phyloP scores from a whole-genome alignment of 331 rosid genomes.

The Stylosanthes scabra region DNA sequence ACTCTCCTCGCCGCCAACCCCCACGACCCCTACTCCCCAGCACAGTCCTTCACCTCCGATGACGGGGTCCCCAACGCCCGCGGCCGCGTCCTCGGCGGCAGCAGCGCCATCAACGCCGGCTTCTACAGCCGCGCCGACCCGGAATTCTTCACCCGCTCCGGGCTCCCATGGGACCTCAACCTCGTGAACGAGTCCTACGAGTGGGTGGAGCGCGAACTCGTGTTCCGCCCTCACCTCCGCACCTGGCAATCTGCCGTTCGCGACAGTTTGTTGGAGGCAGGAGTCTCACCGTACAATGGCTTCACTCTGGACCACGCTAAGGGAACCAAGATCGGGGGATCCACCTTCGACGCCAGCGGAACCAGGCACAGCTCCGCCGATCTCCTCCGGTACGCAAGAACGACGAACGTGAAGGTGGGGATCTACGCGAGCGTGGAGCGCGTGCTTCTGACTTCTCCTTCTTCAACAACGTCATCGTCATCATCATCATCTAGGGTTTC shows the following conservation, averaged over 20 bases:
- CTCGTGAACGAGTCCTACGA: constrained; percentile 77
- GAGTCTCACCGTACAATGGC: constrained; percentile 82
- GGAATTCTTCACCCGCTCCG: constrained; percentile 55
- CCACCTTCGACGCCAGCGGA: constrained; percentile 75
- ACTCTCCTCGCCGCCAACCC: constrained; percentile 39
- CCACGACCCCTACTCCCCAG: constrained; percentile 63
- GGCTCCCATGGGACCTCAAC: constrained; percentile 57
- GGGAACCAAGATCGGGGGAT: constrained; percentile 90
- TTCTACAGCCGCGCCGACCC: constrained; percentile 85
- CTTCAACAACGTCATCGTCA: not conserved
- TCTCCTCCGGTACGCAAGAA: constrained; percentile 55
- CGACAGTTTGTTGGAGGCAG: constrained; percentile 77
- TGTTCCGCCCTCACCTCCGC: constrained; percentile 64
- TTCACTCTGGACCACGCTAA: constrained; percentile 64
- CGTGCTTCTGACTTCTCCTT: constrained; percentile 56
- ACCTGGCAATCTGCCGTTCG: constrained; percentile 84
- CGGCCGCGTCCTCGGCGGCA: constrained; percentile 93
- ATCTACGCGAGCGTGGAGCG: constrained; percentile 75
- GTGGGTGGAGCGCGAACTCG: constrained; percentile 80
- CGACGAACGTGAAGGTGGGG: constrained; percentile 56
- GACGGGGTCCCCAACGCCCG: constrained; percentile 78
- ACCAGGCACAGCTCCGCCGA: constrained; percentile 79
- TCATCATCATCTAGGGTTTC: not conserved
- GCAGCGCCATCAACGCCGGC: constrained; percentile 93
- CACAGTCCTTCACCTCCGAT: constrained; percentile 74